Percentiles rank a stretch among this genome's conserved stretches.
Conservation (phyloP, 2,329 filamentous ascomycete genomes). For the Pseudogymnoascus sp. region DNA sequence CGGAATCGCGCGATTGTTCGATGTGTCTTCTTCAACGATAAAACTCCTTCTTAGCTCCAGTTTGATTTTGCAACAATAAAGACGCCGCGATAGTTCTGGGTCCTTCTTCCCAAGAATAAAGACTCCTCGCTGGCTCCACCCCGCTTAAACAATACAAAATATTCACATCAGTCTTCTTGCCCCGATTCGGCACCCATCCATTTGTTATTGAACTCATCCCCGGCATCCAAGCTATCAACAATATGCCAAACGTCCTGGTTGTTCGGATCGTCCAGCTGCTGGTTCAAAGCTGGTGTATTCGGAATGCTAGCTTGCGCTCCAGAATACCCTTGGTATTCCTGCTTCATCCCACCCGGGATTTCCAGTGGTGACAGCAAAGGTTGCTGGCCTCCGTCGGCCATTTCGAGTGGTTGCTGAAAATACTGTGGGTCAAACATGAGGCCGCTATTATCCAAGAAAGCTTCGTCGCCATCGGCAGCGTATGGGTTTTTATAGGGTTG, state of each 20-base stretch:
- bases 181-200: constrained; percentile 24
- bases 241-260: constrained; percentile 27
- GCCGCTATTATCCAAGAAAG: constrained; percentile 20
- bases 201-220: constrained; percentile 27
- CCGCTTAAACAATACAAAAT: constrained; percentile 1
- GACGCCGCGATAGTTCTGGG: background rate
- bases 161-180: constrained; percentile 2
- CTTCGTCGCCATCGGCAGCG: constrained; percentile 14
- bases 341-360: background rate
- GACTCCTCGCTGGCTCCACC: background rate
- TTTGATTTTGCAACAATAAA: background rate
- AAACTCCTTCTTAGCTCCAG: too few species aligned
- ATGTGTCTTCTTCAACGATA: too few species aligned
- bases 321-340: background rate
- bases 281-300: constrained; percentile 7
- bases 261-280: constrained; percentile 24
- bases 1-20: too few species aligned
- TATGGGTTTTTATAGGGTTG: constrained; percentile 18
- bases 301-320: background rate
- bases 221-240: constrained; percentile 24
- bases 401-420: background rate
- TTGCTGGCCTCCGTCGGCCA: background rate
- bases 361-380: background rate
- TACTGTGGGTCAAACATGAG: constrained; percentile 20
- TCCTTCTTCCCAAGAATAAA: background rate